These are phyloP conservation scores for Phaeolepiota aurea DNA, from an alignment of 768 basidiomycete species.

Conservation along the genomic window DNA sequence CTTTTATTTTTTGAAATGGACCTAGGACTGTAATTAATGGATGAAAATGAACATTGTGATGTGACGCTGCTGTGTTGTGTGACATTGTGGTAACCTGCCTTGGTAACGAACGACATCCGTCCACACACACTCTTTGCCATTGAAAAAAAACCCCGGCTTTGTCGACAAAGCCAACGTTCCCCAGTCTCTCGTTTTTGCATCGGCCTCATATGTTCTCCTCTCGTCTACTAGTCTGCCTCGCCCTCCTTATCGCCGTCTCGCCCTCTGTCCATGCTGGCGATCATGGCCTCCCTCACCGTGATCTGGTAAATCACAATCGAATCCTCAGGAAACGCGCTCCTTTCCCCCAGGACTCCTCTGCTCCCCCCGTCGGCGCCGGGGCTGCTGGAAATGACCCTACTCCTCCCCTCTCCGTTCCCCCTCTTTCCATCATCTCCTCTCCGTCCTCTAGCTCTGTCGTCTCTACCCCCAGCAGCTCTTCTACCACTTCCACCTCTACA, in stretches of 20 bases:
- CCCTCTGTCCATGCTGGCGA: constrained; percentile 38
- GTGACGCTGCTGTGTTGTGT: not conserved
- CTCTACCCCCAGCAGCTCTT: not conserved
- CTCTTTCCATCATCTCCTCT: constrained; percentile 5
- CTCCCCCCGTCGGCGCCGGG: constrained; percentile 16
- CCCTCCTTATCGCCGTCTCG: constrained; percentile 42
- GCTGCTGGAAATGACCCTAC: constrained; percentile 23
- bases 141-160: not conserved
- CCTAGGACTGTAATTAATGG: not conserved
- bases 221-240: constrained; percentile 56
- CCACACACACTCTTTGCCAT: not conserved
- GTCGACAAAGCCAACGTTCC: not conserved
- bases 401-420: not conserved
- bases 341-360: constrained; percentile 11
- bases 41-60: constrained; percentile 4
- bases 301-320: constrained; percentile 53
- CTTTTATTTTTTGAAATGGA: constrained; percentile 2
- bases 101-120: not conserved
- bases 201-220: constrained; percentile 19
- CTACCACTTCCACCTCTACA: not conserved
- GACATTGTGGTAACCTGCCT: not conserved
- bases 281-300: constrained; percentile 35
- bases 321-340: constrained; percentile 61
- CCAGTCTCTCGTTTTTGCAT: constrained; percentile 5
- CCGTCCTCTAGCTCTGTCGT: not conserved